A percentile compares a stretch with the other conserved stretches of the same genome.
phyloP scores from a whole-genome alignment of 1,284 basidiomycete species.

The Ganoderma lucidum region DNA sequence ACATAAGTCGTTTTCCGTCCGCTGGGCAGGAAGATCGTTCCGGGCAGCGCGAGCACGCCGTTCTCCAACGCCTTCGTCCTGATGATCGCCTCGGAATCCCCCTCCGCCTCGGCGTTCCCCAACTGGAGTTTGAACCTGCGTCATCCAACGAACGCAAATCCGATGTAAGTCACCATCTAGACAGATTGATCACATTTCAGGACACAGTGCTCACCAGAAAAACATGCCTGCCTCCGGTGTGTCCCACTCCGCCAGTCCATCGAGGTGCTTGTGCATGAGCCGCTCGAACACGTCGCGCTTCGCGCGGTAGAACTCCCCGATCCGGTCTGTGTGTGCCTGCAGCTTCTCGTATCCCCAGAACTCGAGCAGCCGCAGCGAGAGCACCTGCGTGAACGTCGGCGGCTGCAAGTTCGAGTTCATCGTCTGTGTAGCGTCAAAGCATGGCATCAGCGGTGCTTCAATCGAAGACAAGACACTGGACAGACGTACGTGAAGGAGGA shows the following conservation, averaged over 20 bases:
- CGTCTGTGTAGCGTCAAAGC: conserved; percentile 23
- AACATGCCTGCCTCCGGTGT: conserved; percentile 93
- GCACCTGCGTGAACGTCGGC: conserved; percentile 80
- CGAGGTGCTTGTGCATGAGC: conserved; percentile 78
- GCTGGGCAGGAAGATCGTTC: conserved; percentile 79
- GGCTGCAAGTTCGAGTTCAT: conserved; percentile 74
- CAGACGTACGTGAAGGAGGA: conserved; percentile 72
- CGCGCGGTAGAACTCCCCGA: conserved; percentile 82
- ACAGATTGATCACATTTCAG: background rate
- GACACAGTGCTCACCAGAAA: conserved; percentile 69
- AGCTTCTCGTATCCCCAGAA: conserved; percentile 87
- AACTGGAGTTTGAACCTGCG: conserved; percentile 66
- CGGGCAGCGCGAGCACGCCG: conserved; percentile 91
- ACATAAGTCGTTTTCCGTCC: conserved; percentile 76
- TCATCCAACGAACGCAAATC: too few relatives aligned
- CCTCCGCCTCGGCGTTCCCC: conserved; percentile 43
- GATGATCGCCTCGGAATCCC: conserved; percentile 84
- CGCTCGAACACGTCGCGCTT: conserved; percentile 85
- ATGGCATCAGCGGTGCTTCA: background rate
- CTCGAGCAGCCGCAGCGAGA: conserved; percentile 74
- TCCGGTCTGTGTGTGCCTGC: conserved; percentile 71
- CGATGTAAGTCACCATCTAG: too few relatives aligned
- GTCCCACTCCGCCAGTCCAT: conserved; percentile 84
- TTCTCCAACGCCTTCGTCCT: conserved; percentile 79
- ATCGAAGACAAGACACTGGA: background rate